Evolutionary conservation across 768 basidiomycete genomes (phyloP).

Genomic region (Xerocomellus amylosporus): DNA sequence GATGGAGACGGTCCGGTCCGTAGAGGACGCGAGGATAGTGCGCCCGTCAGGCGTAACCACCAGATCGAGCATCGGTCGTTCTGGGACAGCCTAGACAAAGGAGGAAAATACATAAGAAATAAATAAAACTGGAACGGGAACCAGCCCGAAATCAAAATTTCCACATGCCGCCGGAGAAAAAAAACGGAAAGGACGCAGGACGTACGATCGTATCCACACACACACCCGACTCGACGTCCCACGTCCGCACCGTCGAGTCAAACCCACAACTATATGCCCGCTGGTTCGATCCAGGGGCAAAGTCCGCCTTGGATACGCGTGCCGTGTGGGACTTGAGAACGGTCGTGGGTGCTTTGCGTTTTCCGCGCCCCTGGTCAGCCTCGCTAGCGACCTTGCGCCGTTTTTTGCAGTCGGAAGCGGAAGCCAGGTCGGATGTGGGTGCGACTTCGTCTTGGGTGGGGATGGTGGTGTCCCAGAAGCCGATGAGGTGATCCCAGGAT

Average conservation of each 20-base stretch:
- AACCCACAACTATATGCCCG: constrained; percentile 77
- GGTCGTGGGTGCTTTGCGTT: constrained; percentile 62
- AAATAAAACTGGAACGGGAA: not conserved
- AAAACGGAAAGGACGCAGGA: not conserved
- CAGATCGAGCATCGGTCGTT: constrained; percentile 73
- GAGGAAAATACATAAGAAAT: too few relatives aligned
- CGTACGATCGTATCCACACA: constrained; percentile 66
- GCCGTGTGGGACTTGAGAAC: constrained; percentile 84
- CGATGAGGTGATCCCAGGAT: constrained; percentile 85
- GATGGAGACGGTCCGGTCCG: constrained; percentile 69
- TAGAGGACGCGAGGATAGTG: constrained; percentile 59
- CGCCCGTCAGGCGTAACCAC: constrained; percentile 43
- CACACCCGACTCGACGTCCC: constrained; percentile 81
- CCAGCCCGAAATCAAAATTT: not conserved
- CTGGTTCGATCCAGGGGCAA: constrained; percentile 38
- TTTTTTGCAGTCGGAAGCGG: constrained; percentile 47
- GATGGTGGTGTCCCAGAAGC: constrained; percentile 70
- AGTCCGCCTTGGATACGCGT: constrained; percentile 72
- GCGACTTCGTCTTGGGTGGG: constrained; percentile 63
- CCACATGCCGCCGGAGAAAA: not conserved
- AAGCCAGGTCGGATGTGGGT: not conserved
- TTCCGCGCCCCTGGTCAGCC: constrained; percentile 32
- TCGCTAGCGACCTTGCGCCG: constrained; percentile 51
- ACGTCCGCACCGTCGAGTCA: constrained; percentile 85
- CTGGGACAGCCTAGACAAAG: constrained; percentile 52